phyloP scores from a whole-genome alignment of 331 rosid species.

The Pyrus hybrid region DNA sequence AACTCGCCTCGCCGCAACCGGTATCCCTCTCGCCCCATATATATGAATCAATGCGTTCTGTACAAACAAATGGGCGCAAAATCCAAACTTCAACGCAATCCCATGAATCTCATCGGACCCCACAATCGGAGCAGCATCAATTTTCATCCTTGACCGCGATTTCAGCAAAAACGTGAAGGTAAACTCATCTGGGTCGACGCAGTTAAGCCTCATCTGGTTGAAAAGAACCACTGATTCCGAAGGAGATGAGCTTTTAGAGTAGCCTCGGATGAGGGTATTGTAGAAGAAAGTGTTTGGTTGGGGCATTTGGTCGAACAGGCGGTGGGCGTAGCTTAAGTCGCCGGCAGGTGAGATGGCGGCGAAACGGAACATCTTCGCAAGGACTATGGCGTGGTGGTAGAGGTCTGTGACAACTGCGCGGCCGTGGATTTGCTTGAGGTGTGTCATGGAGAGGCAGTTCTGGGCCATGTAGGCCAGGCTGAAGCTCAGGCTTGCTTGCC shows the following conservation, averaged over 20 bases:
- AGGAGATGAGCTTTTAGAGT: slow-evolving; percentile 32
- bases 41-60: slow-evolving; percentile 47
- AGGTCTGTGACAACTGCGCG: slow-evolving; percentile 32
- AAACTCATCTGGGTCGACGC: slow-evolving; percentile 33
- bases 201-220: slow-evolving; percentile 41
- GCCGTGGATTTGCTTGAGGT: slow-evolving; percentile 48
- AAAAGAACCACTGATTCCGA: slow-evolving; percentile 27
- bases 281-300: slow-evolving; percentile 48
- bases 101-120: slow-evolving; percentile 38
- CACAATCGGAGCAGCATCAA: background rate
- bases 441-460: slow-evolving; percentile 37
- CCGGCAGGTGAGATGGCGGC: slow-evolving; percentile 48
- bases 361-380: slow-evolving; percentile 60
- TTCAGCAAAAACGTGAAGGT: slow-evolving; percentile 51
- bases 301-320: slow-evolving; percentile 43
- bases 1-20: slow-evolving; percentile 29
- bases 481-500: slow-evolving; percentile 9
- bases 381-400: slow-evolving; percentile 32
- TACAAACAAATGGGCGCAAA: slow-evolving; percentile 36
- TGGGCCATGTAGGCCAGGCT: slow-evolving; percentile 38
- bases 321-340: slow-evolving; percentile 45
- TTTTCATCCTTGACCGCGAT: slow-evolving; percentile 28
- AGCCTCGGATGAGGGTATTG: slow-evolving; percentile 50
- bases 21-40: slow-evolving; percentile 37
- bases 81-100: slow-evolving; percentile 40